phyloP scores from a whole-genome alignment of 208 protist species.

The Wallacemonas collosoma region DNA sequence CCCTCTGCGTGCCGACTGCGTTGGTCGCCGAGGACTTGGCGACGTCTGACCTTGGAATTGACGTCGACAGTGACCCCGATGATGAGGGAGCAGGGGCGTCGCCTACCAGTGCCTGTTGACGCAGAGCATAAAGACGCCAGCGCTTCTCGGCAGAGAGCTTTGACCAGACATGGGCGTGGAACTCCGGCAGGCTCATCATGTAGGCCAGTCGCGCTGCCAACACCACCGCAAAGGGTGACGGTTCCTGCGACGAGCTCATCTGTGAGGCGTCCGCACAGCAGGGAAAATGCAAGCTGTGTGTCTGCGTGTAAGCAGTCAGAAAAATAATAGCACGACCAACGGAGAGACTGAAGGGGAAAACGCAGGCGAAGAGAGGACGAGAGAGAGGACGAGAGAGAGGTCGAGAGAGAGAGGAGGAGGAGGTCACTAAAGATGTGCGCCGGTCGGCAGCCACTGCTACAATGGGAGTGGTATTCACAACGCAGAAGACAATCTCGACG shows the following conservation, averaged over 20 bases:
- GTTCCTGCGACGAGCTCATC: conserved; percentile 14
- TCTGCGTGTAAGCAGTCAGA: not conserved
- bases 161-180: conserved; percentile 35
- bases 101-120: conserved; percentile 67
- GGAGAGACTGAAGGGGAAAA: conserved; percentile 14
- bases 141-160: conserved; percentile 44
- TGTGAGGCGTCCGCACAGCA: conserved; percentile 19
- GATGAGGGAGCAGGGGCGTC: conserved; percentile 45
- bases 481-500: no score
- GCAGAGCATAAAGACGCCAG: conserved; percentile 62
- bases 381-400: not conserved
- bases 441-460: no score
- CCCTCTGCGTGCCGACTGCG: not conserved
- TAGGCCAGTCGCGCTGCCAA: conserved; percentile 37
- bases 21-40: not conserved
- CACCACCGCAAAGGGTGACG: conserved; percentile 1
- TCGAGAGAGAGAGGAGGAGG: no score
- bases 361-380: not conserved
- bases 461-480: no score
- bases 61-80: not conserved
- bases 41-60: not conserved
- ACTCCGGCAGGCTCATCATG: conserved; percentile 42
- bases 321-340: conserved; percentile 6
- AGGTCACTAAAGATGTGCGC: no score
- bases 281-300: conserved; percentile 6